Conservation (phyloP, 139 green algal species). For the Klebsormidium nitens region DNA sequence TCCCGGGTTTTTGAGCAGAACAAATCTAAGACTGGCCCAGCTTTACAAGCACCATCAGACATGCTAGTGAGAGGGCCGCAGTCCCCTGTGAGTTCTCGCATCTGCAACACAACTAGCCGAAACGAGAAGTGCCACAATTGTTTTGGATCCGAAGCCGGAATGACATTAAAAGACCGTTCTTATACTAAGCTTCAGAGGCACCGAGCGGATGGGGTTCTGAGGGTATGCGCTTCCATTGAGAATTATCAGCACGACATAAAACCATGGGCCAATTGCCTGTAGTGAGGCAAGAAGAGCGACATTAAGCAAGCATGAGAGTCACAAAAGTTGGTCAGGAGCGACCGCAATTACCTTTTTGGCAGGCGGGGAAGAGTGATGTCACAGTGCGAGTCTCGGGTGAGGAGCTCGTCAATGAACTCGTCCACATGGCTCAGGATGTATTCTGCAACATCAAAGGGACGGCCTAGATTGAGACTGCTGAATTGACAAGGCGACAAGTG, state of each 20-base stretch:
- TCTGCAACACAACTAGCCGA: too few species aligned
- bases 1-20: background rate
- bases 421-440: constrained; percentile 78
- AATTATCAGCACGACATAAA: background rate
- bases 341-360: constrained; percentile 10
- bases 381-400: constrained; percentile 85
- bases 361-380: constrained; percentile 87
- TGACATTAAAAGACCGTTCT: background rate
- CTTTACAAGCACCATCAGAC: background rate
- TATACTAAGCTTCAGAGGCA: background rate
- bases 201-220: background rate
- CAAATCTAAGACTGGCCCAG: background rate
- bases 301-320: too few species aligned
- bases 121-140: too few species aligned
- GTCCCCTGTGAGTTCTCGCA: too few species aligned
- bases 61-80: too few species aligned
- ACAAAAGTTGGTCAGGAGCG: background rate
- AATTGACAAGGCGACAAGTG: background rate
- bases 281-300: background rate
- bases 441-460: too few species aligned
- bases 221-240: background rate
- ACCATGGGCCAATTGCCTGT: background rate
- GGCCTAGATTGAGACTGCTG: too few species aligned
- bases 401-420: constrained; percentile 82
- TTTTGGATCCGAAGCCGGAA: too few species aligned